Evolutionary conservation across 2,329 filamentous ascomycete species (phyloP), one percentile per base, ranked within the genome.

Genomic region (Aspergillus sp.): DNA sequence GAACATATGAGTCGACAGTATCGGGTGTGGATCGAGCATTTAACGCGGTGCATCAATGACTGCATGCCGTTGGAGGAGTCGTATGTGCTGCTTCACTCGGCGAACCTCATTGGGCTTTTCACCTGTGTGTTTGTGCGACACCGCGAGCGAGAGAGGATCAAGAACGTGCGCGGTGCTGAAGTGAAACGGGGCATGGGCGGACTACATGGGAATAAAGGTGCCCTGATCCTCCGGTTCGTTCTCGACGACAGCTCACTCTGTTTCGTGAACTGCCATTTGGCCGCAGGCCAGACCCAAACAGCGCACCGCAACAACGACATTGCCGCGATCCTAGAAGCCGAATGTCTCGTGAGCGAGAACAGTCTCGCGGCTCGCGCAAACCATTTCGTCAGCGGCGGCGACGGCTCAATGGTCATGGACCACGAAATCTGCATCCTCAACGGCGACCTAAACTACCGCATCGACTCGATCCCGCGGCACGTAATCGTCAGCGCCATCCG

Each of bases 1-100:
- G 89, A 96, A 65, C 81, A 90, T 56, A 97, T 97, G 88, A 94
- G 88, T 66, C 90, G 94, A 56, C 90, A 96, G 62, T 98, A 98
- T 66, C 86, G 93, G 52, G 88, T 94, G 50, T 98, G 93, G 93
- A 81, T 88, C 60, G 89, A 97, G 63, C 90, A 94, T 63, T 74
- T 98, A 29, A 82, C 86, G 36, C 81, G 86, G 49, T 82, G 82
- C 44, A 74, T 98, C 35, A 88, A 95, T 60, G 88, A 94, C 55
- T 83, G 83, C 58, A 86, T 93, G 79, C 85, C 86, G 0, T 70
- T 77, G 5, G 79, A 86, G 45, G 81, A 89, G 52, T 73, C 86
- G 8, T 98, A 97, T 61, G 82, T 88, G 41, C 78, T 95, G 4
- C 74, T 98, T 5, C 89, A 97, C 57, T 93, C 88, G 2, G 84